These are phyloP conservation scores for Erodium chrysanthum DNA, from an alignment of 441 rosid genomes.

Conservation along the genomic window DNA sequence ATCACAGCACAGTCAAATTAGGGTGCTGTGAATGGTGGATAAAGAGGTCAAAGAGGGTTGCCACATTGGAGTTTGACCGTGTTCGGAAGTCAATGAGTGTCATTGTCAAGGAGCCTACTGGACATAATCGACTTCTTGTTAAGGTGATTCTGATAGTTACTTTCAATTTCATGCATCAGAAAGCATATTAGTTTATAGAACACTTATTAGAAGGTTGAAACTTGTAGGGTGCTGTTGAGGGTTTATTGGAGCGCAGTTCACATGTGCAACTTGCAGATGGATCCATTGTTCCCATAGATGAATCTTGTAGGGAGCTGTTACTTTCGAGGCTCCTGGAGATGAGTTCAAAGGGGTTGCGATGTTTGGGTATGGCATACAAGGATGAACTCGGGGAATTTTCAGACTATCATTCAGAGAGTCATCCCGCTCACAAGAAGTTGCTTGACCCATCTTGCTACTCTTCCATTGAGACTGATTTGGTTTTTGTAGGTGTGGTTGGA, in stretches of 20 bases:
- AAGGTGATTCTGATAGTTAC: constrained; percentile 41
- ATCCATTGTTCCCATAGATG: constrained; percentile 31
- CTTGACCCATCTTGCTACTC: constrained; percentile 69
- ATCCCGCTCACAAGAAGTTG: constrained; percentile 73
- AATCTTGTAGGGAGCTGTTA: constrained; percentile 22
- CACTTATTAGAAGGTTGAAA: background rate
- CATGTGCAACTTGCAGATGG: constrained; percentile 41
- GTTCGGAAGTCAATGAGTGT: constrained; percentile 97
- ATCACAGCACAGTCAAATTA: constrained; percentile 46
- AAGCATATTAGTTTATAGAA: background rate
- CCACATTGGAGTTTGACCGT: constrained; percentile 89
- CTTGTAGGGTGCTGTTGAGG: constrained; percentile 45
- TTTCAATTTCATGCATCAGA: background rate
- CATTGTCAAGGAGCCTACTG: constrained; percentile 63
- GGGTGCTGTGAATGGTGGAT: constrained; percentile 73
- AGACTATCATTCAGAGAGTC: constrained; percentile 38
- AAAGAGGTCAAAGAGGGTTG: constrained; percentile 56
- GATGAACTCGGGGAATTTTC: constrained; percentile 36
- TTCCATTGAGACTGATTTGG: constrained; percentile 64
- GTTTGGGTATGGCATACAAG: constrained; percentile 41
- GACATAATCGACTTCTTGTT: constrained; percentile 62
- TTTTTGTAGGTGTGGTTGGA: constrained; percentile 76
- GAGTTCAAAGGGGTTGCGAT: constrained; percentile 35
- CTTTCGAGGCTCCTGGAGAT: constrained; percentile 24
- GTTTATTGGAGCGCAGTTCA: constrained; percentile 36